phyloP scores from a whole-genome alignment of 148 eudicot species.

The Bassia scoparia region DNA sequence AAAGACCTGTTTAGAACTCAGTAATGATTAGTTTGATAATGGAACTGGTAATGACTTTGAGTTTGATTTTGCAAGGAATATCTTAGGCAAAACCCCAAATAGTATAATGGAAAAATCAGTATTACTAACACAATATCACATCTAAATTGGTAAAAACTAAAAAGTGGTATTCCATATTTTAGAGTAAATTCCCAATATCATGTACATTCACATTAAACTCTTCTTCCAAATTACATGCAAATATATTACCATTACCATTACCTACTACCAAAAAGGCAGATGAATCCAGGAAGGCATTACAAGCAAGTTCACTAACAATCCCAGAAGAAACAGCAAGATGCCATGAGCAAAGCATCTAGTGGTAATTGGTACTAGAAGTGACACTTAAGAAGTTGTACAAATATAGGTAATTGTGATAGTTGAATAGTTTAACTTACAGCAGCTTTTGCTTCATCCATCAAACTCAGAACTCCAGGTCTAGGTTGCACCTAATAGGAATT shows the following conservation, averaged over 20 bases:
- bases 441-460: slow-evolving; percentile 96
- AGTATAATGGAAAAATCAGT: too few species aligned
- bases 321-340: not conserved
- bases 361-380: not conserved
- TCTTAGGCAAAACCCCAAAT: not conserved
- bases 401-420: not conserved
- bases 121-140: too few species aligned
- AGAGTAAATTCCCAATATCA: too few species aligned
- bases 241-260: too few species aligned
- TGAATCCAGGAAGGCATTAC: not conserved
- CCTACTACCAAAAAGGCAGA: too few species aligned
- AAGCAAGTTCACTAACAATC: not conserved
- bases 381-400: not conserved
- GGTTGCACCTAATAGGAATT: slow-evolving; percentile 65
- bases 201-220: too few species aligned
- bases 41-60: too few species aligned
- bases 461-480: slow-evolving; percentile 88
- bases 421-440: slow-evolving; percentile 54
- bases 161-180: too few species aligned
- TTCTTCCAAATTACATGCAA: too few species aligned
- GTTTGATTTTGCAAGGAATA: too few species aligned
- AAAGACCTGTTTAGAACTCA: not conserved
- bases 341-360: not conserved
- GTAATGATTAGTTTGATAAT: too few species aligned
- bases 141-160: too few species aligned